These are phyloP conservation scores for Phialophora macrospora DNA, from an alignment of 2,329 filamentous ascomycete species.

Conservation along the genomic window DNA sequence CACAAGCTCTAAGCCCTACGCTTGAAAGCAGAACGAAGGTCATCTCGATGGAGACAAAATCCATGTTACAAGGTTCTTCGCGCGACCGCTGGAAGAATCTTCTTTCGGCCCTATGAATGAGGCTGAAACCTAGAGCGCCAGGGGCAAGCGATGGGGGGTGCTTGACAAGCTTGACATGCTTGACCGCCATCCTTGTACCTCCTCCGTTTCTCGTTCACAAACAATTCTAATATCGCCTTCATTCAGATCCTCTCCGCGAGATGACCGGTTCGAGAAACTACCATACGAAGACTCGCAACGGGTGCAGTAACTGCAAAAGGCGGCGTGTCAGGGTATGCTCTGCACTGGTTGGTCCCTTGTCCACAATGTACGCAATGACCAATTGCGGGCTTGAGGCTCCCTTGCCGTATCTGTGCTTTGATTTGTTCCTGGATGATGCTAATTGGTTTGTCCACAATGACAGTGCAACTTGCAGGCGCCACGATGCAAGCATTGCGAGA, in stretches of 20 bases:
- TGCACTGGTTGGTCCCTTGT: not conserved
- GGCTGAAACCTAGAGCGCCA: not conserved
- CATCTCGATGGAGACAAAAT: not conserved
- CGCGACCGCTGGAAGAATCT: too few species aligned
- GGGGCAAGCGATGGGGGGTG: not conserved
- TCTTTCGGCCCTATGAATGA: not conserved
- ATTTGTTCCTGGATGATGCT: not conserved
- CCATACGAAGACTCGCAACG: slow-evolving; percentile 15
- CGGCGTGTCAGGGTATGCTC: slow-evolving; percentile 12
- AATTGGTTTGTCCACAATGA: not conserved
- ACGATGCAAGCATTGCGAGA: slow-evolving; percentile 9
- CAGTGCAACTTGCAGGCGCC: slow-evolving; percentile 14
- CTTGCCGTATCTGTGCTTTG: not conserved
- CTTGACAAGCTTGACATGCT: not conserved
- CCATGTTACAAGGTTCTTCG: too few species aligned
- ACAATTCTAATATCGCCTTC: too few species aligned
- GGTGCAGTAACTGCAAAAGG: slow-evolving; percentile 10
- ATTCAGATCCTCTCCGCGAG: too few species aligned
- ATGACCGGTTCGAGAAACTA: slow-evolving; percentile 13
- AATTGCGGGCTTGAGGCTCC: not conserved
- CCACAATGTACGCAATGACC: slow-evolving; percentile 1
- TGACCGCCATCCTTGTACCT: not conserved
- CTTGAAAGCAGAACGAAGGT: not conserved
- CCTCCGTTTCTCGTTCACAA: not conserved
- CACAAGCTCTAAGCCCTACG: not conserved